Evolutionary conservation across 2,329 filamentous ascomycete species (phyloP), one percentile per base, ranked within the genome.

Genomic region (Beauveria pseudobassiana): DNA sequence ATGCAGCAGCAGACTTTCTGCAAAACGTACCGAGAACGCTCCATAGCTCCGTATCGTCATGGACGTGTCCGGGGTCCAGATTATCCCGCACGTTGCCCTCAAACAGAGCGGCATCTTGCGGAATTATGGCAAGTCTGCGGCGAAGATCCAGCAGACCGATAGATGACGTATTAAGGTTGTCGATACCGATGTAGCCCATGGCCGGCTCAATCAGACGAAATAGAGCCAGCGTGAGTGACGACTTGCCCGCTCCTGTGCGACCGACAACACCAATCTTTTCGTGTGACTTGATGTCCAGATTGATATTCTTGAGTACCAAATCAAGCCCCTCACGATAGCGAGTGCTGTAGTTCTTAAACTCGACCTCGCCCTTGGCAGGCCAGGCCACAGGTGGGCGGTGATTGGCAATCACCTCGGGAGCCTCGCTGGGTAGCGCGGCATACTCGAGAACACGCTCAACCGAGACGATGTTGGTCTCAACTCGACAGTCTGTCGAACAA

Each of bases 381-480:
- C 95, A 99, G 69, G 90, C 90, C 65, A 91, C 90, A 10, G 91
- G 87, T 46, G 95, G 93, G 54, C 93, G 83, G 72, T 90, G 88
- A 75, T 91, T 89, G 70, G 90, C 89, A 68, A 98, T 89, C 66
- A 98, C 91, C 73, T 99, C 95, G 8, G 93, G 91, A 56, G 95
- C 93, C 78, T 99, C 95, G 74, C 89, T 95, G 28, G 93, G 93
- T 65, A 99, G 82, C 56, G 85, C 83, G 62, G 93, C 91, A 76
- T 99, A 99, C 75, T 99, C 96, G 55, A 99, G 86, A 53, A 99
- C 93, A 71, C 95, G 89, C 81, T 99, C 95, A 43, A 99, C 95
- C 10, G 93, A 96, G 51, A 99, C 93, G 70, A 99, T 99, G 76
- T 99, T 99, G n/a, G 93, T 98, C 80, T 99, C 96, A n/a, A 99